A percentile compares a stretch with the other conserved stretches of the same genome.
Evolutionary conservation across 257 asterid genomes (phyloP).

Genomic region (Thymus mandschuricus): DNA sequence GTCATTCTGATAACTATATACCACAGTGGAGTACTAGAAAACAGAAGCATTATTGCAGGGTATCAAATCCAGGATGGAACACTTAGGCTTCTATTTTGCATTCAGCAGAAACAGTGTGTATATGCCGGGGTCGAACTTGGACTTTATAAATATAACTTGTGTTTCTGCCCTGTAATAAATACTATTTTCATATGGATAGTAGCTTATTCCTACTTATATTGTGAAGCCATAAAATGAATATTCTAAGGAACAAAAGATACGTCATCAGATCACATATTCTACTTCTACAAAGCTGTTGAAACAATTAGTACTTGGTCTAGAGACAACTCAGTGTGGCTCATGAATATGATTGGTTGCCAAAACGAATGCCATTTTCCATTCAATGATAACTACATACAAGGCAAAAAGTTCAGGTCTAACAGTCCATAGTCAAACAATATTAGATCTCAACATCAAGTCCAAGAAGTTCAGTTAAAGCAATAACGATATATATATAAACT

Average conservation of each 20-base stretch:
- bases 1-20: conserved; percentile 10
- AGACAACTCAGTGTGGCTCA: conserved; percentile 1
- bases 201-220: background rate
- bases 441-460: conserved; percentile 24
- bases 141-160: background rate
- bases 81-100: background rate
- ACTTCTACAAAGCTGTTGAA: conserved; percentile 8
- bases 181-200: background rate
- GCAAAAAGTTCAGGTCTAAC: background rate
- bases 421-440: conserved; percentile 16
- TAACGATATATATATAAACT: conserved; percentile 1
- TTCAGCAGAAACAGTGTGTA: background rate
- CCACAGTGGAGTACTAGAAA: background rate
- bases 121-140: background rate
- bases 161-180: conserved; percentile 1
- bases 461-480: background rate
- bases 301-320: background rate
- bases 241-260: conserved; percentile 25
- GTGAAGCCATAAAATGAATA: conserved; percentile 15
- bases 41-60: background rate
- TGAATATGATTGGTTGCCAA: background rate
- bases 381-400: background rate
- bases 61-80: background rate
- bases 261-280: conserved; percentile 6
- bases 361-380: conserved; percentile 3